Evolutionary conservation across 352 stramenopile genomes (phyloP), one percentile per base, ranked within the genome.

Genomic region (Pythium phragmiticola): DNA sequence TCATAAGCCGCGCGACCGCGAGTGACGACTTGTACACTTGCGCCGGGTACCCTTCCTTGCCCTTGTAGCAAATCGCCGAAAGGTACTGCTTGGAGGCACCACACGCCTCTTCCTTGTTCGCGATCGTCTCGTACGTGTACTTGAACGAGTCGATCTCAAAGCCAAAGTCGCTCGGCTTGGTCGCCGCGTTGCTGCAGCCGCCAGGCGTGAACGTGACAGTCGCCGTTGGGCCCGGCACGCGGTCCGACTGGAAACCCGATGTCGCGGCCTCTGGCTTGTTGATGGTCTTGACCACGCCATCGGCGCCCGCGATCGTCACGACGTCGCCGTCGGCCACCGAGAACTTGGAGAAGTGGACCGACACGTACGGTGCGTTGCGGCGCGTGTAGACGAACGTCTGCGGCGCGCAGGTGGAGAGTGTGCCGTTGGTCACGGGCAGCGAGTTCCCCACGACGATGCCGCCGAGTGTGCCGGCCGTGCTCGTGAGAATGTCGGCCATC

Each of bases 371-470:
- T 46, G 68, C 67, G 19, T 66, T 60, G 11, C 63, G 65, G 34
- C 70, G 61, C 4, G 30, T 61, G 63, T 64, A 79, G 26, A 26
- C 46, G 48, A 70, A 74, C 47, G 39, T 48, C 30, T 64, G 52
- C 26, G 50, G 37, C 23, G 48, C 50, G 60, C 72, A 79, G 16
- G 23, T 43, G 28, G 59, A 51, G 56, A 76, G 62, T 51, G 72
- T 79, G 56, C 61, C 63, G 43, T 79, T 79, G 21, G 68, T 67
- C 56, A 79, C 62, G 9, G 52, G 28, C 37, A 76, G 37, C 23
- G 72, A 72, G 63, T 68, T 75, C 39, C 69, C 72, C 36, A 79
- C 68, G 21, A 76, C 49, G 49, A 75, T 63, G 39, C 72, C 72
- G 30, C 28, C 13, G 45, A 58, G 55, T 17, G 50, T 14, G 21